Percentiles rank a stretch among this genome's conserved stretches.
Evolutionary conservation across 441 rosid species (phyloP).

Genomic region (Hypseocharis bilobata): DNA sequence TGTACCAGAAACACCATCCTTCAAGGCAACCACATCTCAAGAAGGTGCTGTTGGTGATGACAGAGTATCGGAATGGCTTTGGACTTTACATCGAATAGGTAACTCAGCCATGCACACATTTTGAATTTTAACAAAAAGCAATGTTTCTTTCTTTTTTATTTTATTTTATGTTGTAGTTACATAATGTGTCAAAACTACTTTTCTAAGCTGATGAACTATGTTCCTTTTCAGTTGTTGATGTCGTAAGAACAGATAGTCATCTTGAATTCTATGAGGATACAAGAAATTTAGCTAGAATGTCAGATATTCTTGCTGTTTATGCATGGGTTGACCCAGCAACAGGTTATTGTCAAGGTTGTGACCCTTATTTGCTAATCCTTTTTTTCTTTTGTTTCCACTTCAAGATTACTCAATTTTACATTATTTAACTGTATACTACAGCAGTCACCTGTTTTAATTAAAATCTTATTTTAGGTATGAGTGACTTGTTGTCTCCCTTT

Average conservation of each 20-base stretch:
- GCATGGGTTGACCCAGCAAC: slow-evolving; percentile 97
- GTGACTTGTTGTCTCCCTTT: slow-evolving; percentile 88
- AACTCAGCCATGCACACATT: slow-evolving; percentile 14
- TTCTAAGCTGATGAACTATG: slow-evolving; percentile 20
- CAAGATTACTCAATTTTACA: not conserved
- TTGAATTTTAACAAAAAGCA: slow-evolving; percentile 13
- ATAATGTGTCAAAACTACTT: slow-evolving; percentile 11
- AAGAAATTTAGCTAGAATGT: slow-evolving; percentile 82
- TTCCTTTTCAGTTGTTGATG: slow-evolving; percentile 71
- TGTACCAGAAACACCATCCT: slow-evolving; percentile 44
- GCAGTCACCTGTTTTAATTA: slow-evolving; percentile 16
- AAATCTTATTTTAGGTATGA: slow-evolving; percentile 62
- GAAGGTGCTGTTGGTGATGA: slow-evolving; percentile 42
- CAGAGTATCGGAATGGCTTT: slow-evolving; percentile 82
- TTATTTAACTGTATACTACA: not conserved
- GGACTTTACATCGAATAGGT: slow-evolving; percentile 92
- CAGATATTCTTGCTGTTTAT: slow-evolving; percentile 92
- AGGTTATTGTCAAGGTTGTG: slow-evolving; percentile 94
- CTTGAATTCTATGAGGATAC: slow-evolving; percentile 83
- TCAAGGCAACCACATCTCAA: slow-evolving; percentile 34
- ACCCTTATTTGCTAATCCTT: slow-evolving; percentile 12
- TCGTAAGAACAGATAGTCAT: slow-evolving; percentile 90
- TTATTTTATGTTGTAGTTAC: slow-evolving; percentile 9
- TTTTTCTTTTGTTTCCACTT: not conserved
- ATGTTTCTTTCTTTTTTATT: not conserved